phyloP scores from a whole-genome alignment of 345 rosid species.

The Zanthoxylum bungeanum region DNA sequence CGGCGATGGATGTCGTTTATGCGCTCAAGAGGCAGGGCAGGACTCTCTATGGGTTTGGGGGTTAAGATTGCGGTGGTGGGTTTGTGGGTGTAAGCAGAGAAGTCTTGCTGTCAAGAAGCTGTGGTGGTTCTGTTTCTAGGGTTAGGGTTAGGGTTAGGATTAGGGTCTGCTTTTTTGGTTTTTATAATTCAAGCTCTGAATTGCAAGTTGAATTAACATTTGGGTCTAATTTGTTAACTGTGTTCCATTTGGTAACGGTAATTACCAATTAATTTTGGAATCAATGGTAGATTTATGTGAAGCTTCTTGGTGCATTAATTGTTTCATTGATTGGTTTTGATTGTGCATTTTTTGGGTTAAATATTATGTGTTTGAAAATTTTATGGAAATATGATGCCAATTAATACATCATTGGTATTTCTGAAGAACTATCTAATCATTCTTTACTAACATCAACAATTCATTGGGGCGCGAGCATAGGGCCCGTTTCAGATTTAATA shows the following conservation, averaged over 20 bases:
- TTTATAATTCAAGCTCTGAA: constrained; percentile 10
- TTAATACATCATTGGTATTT: no score
- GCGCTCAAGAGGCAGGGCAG: constrained; percentile 63
- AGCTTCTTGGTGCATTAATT: no score
- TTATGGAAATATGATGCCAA: no score
- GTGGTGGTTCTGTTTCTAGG: not conserved
- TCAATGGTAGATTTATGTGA: not conserved
- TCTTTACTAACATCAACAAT: no score
- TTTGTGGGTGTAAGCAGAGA: not conserved
- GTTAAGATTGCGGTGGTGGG: constrained; percentile 9
- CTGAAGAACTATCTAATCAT: no score
- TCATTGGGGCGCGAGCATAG: no score
- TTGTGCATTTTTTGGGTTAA: no score
- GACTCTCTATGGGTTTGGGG: constrained; percentile 58
- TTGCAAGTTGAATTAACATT: constrained; percentile 3
- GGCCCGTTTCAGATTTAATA: no score
- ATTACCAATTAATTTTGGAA: not conserved
- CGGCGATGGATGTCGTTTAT: constrained; percentile 60
- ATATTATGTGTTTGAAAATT: no score
- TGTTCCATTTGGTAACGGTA: not conserved
- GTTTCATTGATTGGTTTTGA: no score
- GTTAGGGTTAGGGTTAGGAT: constrained; percentile 1
- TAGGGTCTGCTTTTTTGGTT: not conserved
- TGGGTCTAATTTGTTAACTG: not conserved
- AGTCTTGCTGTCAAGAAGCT: constrained; percentile 36